phyloP scores from a whole-genome alignment of 192 early-diverging fungal species.

The Coemansia sp. region DNA sequence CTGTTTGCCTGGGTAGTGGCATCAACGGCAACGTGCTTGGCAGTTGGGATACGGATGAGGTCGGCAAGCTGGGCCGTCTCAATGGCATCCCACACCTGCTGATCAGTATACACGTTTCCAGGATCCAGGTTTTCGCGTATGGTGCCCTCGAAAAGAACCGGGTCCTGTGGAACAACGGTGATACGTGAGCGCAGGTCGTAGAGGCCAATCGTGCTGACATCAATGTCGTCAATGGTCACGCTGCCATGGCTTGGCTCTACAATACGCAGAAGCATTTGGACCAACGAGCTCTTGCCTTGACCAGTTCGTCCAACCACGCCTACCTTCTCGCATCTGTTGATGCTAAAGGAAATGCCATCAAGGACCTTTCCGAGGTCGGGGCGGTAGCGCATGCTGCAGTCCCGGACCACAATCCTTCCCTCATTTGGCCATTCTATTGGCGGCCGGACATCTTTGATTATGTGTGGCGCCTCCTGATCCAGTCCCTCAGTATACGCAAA shows the following conservation, averaged over 20 bases:
- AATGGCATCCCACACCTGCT: constrained; percentile 61
- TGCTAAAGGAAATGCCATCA: constrained; percentile 23
- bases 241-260: constrained; percentile 48
- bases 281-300: constrained; percentile 58
- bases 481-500: constrained; percentile 10
- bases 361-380: constrained; percentile 24
- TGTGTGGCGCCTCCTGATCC: constrained; percentile 57
- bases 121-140: constrained; percentile 70
- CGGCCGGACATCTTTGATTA: constrained; percentile 45
- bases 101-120: constrained; percentile 50
- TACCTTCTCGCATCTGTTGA: constrained; percentile 51
- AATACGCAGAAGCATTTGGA: constrained; percentile 53
- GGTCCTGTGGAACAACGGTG: constrained; percentile 63
- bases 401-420: constrained; percentile 36
- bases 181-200: constrained; percentile 48
- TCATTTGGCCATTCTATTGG: constrained; percentile 40
- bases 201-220: constrained; percentile 53
- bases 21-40: background rate
- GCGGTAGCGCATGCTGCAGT: constrained; percentile 45
- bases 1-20: background rate
- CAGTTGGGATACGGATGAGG: background rate
- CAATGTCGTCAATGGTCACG: constrained; percentile 52
- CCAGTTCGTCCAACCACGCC: constrained; percentile 52
- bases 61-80: constrained; percentile 21
- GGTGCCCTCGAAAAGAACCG: constrained; percentile 61